A percentile compares a stretch with the other conserved stretches of the same genome.
Conservation (phyloP, 2,329 filamentous ascomycete genomes). For the Lachnellula suecica region DNA sequence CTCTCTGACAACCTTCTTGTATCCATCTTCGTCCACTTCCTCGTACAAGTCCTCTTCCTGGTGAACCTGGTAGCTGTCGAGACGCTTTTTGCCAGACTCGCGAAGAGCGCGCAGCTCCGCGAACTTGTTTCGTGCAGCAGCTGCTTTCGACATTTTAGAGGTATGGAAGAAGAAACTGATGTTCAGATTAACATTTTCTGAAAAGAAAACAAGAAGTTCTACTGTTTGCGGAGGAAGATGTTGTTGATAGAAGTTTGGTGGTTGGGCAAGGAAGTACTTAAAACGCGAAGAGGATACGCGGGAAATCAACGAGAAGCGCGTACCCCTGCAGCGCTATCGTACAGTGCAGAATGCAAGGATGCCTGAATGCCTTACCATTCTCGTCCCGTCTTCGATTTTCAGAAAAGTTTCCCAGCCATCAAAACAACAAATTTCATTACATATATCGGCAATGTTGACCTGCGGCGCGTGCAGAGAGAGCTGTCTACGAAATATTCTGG, state of each 20-base stretch:
- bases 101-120: slow-evolving; percentile 84
- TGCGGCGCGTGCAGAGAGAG: slow-evolving; percentile 30
- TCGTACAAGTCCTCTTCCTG: slow-evolving; percentile 88
- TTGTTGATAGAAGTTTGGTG: slow-evolving; percentile 1
- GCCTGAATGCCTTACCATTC: neutral
- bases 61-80: slow-evolving; percentile 82
- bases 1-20: slow-evolving; percentile 91
- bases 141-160: slow-evolving; percentile 33
- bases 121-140: slow-evolving; percentile 45
- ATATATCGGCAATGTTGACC: slow-evolving; percentile 24
- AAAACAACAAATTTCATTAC: neutral
- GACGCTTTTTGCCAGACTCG: slow-evolving; percentile 85
- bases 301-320: slow-evolving; percentile 11
- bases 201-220: neutral
- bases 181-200: slow-evolving; percentile 15
- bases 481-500: slow-evolving; percentile 27
- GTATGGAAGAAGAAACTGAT: neutral
- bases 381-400: neutral
- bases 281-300: neutral
- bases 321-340: slow-evolving; percentile 15
- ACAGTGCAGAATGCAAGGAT: neutral
- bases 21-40: slow-evolving; percentile 93
- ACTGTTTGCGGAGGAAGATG: neutral
- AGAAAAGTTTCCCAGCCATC: slow-evolving; percentile 4
- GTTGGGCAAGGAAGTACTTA: slow-evolving; percentile 1